These are phyloP conservation scores for Pseudogymnoascus sp. DNA, from an alignment of 2,329 filamentous ascomycete genomes.

Conservation along the genomic window DNA sequence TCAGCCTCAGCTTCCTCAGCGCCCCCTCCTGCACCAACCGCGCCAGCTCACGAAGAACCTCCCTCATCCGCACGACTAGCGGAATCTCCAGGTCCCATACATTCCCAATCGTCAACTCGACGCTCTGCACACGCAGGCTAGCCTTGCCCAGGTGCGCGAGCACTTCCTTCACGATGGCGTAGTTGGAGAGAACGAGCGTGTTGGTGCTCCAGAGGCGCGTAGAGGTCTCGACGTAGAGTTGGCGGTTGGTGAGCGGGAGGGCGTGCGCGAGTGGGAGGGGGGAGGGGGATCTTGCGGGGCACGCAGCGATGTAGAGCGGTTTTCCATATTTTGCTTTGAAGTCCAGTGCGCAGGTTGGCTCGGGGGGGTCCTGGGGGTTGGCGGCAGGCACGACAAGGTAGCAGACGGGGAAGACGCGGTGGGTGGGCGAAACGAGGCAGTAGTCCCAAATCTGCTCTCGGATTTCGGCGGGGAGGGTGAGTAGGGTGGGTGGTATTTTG, in stretches of 20 bases:
- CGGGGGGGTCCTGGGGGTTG: too few species aligned
- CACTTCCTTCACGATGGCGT: neutral
- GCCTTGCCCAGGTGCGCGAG: neutral
- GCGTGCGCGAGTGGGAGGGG: neutral
- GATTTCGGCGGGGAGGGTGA: slow-evolving; percentile 13
- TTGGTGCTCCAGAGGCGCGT: neutral
- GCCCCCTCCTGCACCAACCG: neutral
- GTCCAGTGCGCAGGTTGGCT: too few species aligned
- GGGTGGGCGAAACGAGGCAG: neutral
- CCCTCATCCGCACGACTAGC: too few species aligned
- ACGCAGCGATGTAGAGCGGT: too few species aligned
- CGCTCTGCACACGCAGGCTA: neutral
- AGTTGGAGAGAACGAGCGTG: neutral
- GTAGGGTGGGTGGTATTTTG: neutral
- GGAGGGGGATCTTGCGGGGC: too few species aligned
- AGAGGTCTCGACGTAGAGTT: neutral
- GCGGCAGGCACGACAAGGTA: too few species aligned
- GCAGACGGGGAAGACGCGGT: neutral
- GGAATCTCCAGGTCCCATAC: neutral
- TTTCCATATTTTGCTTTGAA: too few species aligned
- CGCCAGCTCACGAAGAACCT: neutral
- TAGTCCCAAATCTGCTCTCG: slow-evolving; percentile 13
- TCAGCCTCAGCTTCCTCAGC: neutral
- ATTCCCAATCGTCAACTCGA: neutral
- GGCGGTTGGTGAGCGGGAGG: neutral